phyloP scores from a whole-genome alignment of 2,329 filamentous ascomycete species.

The Aureobasidium sp. region DNA sequence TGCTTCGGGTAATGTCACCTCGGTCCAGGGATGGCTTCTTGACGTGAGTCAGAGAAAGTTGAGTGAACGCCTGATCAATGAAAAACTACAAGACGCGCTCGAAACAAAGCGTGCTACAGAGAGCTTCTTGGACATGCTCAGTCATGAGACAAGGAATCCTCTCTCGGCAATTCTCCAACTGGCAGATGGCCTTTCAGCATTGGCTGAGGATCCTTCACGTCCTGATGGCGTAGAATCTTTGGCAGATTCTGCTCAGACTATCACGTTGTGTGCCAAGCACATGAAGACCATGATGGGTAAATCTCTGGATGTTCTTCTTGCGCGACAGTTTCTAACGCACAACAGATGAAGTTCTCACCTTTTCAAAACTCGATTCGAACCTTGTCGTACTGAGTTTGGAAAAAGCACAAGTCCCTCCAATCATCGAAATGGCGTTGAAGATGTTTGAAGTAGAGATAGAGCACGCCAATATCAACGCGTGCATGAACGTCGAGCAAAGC shows the following conservation, averaged over 20 bases:
- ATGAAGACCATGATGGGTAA: conserved; percentile 34
- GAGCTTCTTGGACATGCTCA: conserved; percentile 29
- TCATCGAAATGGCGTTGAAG: conserved; percentile 31
- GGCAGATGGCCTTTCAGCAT: conserved; percentile 35
- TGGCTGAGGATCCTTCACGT: conserved; percentile 19
- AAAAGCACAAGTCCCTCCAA: conserved; percentile 29
- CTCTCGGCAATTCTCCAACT: conserved; percentile 35
- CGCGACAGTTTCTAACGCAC: neutral
- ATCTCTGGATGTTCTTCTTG: conserved; percentile 22
- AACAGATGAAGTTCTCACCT: conserved; percentile 32
- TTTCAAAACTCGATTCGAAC: conserved; percentile 32
- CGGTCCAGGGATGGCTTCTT: neutral
- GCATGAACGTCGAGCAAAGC: conserved; percentile 27
- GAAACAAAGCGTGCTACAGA: conserved; percentile 30
- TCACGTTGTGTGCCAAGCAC: conserved; percentile 27
- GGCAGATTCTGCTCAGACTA: conserved; percentile 24
- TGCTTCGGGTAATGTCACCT: neutral
- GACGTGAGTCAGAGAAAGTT: conserved; percentile 4
- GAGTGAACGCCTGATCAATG: conserved; percentile 17
- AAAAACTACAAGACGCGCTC: conserved; percentile 30
- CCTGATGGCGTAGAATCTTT: conserved; percentile 10
- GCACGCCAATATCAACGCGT: conserved; percentile 27
- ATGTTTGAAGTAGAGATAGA: conserved; percentile 36
- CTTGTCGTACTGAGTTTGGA: conserved; percentile 35
- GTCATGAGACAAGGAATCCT: conserved; percentile 40